Evolutionary conservation across 495 filamentous ascomycete species (phyloP).

Genomic region (Hypoxylon trugodes): DNA sequence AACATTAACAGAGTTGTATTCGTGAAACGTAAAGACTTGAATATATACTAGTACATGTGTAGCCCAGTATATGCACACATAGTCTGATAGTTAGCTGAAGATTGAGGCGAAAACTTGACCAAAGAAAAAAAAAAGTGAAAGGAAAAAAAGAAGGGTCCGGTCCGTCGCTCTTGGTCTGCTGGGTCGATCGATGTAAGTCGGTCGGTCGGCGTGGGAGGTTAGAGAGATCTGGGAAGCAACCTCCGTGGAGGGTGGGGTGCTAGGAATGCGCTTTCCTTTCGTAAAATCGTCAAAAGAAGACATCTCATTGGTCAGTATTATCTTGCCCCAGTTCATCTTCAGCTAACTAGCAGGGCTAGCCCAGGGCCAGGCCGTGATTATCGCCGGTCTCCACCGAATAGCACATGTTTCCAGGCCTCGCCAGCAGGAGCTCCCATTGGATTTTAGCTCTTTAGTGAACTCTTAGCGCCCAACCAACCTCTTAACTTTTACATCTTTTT

Average conservation of each 20-base stretch:
- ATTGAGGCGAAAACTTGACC: conserved; percentile 11
- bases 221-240: conserved; percentile 34
- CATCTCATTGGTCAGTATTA: conserved; percentile 20
- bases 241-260: conserved; percentile 25
- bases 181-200: conserved; percentile 15
- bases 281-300: conserved; percentile 13
- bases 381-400: conserved; percentile 30
- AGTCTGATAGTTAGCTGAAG: too few relatives aligned
- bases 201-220: conserved; percentile 28
- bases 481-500: background rate
- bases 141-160: background rate
- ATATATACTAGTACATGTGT: conserved; percentile 2
- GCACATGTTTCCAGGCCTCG: conserved; percentile 35
- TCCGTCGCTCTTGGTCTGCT: too few relatives aligned
- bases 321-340: conserved; percentile 9
- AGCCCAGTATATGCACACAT: background rate
- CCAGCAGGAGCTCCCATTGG: conserved; percentile 37
- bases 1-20: background rate
- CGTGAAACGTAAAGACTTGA: background rate
- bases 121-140: background rate
- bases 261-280: conserved; percentile 19
- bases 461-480: conserved; percentile 14
- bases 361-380: conserved; percentile 23
- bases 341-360: conserved; percentile 33
- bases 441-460: conserved; percentile 9